Evolutionary conservation across 2,329 filamentous ascomycete species (phyloP), one percentile per base, ranked within the genome.

Genomic region (Hortaea sp.): DNA sequence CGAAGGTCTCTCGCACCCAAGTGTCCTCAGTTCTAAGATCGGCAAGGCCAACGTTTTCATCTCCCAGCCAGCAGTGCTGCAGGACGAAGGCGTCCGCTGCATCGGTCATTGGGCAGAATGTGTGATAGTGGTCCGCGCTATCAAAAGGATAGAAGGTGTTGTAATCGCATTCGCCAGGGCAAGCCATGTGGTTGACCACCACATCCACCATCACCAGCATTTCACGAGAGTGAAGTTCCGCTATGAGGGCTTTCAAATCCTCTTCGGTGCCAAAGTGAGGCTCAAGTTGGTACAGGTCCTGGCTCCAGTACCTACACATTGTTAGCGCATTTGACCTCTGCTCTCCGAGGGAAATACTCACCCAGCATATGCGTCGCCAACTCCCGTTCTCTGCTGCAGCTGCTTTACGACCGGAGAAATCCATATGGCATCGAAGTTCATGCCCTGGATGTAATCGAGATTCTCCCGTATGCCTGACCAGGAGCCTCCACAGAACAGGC

Each of bases 171-270:
- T 67, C 62, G 20, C 76, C 75, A 27, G 66, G 61, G 57, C 72
- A 78, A 13, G 63, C 57, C 55, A 62, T 73, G 56, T 80, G 74
- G 57, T 79, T 80, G 5, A 71, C 69, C 2, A 80, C 76, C 1
- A 80, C 65, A 50, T 81, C 78, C 3, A 81, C 67, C 77, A 81
- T 81, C 32, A 81, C 62, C 52, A 71, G 71, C 76, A 79, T 81
- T 11, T 63, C 70, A 4, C 76, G 68, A n/a, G 63, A 59, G 55
- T 82, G 79, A 1, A 80, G 62, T 2, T 74, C 77, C 13, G 65
- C 62, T 1, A 79, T 69, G 5, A 85, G 69, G 4, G 67, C 70
- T 52, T 73, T 72, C 46, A 85, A 67, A 53, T 85, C 81, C 10
- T 74, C 67, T 4, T 69, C 69, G 0, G 75, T 76, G 29, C 82